A percentile compares a stretch with the other conserved stretches of the same genome.
Conservation (phyloP, 306 rosid genomes). For the Abrus pulchellus region DNA sequence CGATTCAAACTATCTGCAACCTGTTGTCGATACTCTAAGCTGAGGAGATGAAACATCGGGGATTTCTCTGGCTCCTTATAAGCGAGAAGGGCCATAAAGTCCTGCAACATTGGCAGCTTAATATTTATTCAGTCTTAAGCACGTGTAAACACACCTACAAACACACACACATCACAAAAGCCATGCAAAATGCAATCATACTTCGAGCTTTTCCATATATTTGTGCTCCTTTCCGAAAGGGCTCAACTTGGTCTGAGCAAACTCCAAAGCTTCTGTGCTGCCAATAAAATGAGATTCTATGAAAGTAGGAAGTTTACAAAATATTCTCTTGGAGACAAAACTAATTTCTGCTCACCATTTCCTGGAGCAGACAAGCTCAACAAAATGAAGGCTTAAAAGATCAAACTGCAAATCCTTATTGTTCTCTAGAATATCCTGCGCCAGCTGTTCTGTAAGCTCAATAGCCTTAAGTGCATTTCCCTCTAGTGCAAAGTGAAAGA, state of each 20-base stretch:
- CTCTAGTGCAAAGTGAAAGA: slow-evolving; percentile 70
- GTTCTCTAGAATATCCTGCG: slow-evolving; percentile 72
- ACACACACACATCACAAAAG: not conserved
- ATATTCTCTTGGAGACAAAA: slow-evolving; percentile 32
- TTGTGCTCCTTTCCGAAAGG: slow-evolving; percentile 79
- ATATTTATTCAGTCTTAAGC: slow-evolving; percentile 8
- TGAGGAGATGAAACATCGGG: slow-evolving; percentile 90
- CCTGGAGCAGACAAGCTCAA: slow-evolving; percentile 78
- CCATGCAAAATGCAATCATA: slow-evolving; percentile 39
- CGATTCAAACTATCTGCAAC: slow-evolving; percentile 84
- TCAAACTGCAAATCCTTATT: slow-evolving; percentile 87
- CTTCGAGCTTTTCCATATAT: slow-evolving; percentile 72
- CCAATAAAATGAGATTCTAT: slow-evolving; percentile 60
- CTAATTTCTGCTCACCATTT: slow-evolving; percentile 71
- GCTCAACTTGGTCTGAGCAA: slow-evolving; percentile 79
- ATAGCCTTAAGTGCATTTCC: slow-evolving; percentile 88
- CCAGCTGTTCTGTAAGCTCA: slow-evolving; percentile 80
- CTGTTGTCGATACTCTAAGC: slow-evolving; percentile 75
- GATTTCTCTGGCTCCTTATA: slow-evolving; percentile 91
- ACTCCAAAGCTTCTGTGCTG: slow-evolving; percentile 98
- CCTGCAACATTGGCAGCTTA: slow-evolving; percentile 58
- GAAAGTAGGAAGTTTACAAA: slow-evolving; percentile 28
- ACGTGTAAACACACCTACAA: not conserved
- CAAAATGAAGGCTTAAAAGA: slow-evolving; percentile 92
- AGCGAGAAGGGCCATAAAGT: slow-evolving; percentile 89